Evolutionary conservation across 2,329 filamentous ascomycete genomes (phyloP).

Genomic region (Colletotrichum shisoi): DNA sequence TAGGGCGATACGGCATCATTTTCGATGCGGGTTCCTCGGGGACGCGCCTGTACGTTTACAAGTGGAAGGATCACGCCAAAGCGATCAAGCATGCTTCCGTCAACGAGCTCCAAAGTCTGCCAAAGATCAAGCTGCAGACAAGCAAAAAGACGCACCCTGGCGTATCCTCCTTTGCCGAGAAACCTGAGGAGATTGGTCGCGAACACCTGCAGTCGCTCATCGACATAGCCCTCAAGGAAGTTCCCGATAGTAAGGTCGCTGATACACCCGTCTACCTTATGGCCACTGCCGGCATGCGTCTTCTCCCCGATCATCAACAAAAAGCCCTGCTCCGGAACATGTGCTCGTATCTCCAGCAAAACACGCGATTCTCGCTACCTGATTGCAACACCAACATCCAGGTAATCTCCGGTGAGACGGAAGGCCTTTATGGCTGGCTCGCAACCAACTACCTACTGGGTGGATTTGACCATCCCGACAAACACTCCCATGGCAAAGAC

Average conservation of each 20-base stretch:
- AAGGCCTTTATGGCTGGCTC: slow-evolving; percentile 96
- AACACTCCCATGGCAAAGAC: slow-evolving; percentile 81
- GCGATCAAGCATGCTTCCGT: slow-evolving; percentile 61
- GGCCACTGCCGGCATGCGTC: slow-evolving; percentile 92
- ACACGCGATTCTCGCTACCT: slow-evolving; percentile 84
- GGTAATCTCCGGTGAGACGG: slow-evolving; percentile 93
- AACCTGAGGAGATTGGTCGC: slow-evolving; percentile 76
- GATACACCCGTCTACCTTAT: slow-evolving; percentile 94
- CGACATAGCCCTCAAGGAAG: slow-evolving; percentile 79
- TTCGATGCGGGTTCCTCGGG: slow-evolving; percentile 98
- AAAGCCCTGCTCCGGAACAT: slow-evolving; percentile 76
- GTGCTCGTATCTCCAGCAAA: slow-evolving; percentile 79
- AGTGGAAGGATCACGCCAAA: slow-evolving; percentile 81
- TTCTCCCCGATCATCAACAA: slow-evolving; percentile 78
- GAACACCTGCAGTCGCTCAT: slow-evolving; percentile 83
- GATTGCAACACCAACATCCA: slow-evolving; percentile 90
- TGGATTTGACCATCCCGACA: slow-evolving; percentile 79
- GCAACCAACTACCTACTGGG: slow-evolving; percentile 94
- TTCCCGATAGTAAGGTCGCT: slow-evolving; percentile 77
- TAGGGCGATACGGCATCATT: slow-evolving; percentile 86
- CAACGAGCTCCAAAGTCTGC: slow-evolving; percentile 72
- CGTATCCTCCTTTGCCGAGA: slow-evolving; percentile 86
- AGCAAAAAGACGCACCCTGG: slow-evolving; percentile 94
- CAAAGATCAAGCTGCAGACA: slow-evolving; percentile 82
- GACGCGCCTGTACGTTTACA: slow-evolving; percentile 92